phyloP scores from a whole-genome alignment of 495 filamentous ascomycete species.

The Staphylotrichum tortipilum region DNA sequence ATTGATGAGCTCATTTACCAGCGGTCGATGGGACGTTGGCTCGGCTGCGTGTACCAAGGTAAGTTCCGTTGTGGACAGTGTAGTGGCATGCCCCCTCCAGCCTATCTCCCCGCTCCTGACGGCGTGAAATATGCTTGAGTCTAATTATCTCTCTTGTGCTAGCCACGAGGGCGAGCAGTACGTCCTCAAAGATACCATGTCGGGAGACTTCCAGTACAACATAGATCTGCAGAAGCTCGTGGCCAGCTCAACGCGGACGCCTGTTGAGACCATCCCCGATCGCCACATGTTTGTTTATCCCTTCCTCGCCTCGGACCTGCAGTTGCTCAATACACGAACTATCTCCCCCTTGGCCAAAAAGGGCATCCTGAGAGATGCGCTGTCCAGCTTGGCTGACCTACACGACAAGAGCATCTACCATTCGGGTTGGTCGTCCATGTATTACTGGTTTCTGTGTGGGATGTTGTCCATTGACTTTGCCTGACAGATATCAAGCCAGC shows the following conservation, averaged over 20 bases:
- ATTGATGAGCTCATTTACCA: conserved; percentile 4
- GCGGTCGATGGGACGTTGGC: not conserved
- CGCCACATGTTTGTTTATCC: conserved; percentile 1
- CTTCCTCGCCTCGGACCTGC: conserved; percentile 1
- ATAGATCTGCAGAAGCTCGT: not conserved
- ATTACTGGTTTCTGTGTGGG: not conserved
- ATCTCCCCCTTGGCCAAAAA: not conserved
- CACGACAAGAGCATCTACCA: conserved; percentile 5
- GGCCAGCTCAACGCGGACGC: not conserved
- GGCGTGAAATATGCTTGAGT: not conserved
- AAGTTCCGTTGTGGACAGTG: not conserved
- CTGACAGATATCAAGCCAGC: conserved; percentile 5
- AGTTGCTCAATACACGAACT: not conserved
- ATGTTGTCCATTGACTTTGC: not conserved
- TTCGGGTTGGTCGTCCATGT: not conserved
- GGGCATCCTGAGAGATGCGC: conserved; percentile 1
- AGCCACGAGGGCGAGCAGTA: conserved; percentile 2
- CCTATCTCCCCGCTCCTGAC: not conserved
- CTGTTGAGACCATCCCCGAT: conserved; percentile 1
- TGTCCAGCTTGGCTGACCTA: not conserved
- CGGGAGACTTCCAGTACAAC: conserved; percentile 1
- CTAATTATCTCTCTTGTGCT: not conserved
- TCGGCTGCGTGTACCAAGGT: conserved; percentile 4
- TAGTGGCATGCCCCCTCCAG: not conserved
- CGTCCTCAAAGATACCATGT: conserved; percentile 2